phyloP scores from a whole-genome alignment of 768 basidiomycete species.

The Pleurotus ostreatus region DNA sequence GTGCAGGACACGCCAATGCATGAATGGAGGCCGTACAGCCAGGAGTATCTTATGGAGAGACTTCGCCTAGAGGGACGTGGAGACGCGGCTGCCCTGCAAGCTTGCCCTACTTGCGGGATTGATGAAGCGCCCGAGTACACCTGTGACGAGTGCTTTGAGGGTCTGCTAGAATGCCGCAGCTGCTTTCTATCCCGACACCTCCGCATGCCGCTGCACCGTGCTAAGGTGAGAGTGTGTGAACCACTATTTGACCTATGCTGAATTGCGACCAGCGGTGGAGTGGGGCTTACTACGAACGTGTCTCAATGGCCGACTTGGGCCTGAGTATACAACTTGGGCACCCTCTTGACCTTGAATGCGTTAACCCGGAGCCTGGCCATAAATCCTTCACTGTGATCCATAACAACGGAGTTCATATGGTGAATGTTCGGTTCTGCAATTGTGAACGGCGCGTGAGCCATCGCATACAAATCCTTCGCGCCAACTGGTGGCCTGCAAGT shows the following conservation, averaged over 20 bases:
- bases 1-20: no score
- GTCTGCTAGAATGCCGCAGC: no score
- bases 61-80: no score
- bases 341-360: neutral
- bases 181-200: no score
- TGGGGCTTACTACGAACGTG: neutral
- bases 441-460: slow-evolving; percentile 17
- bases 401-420: slow-evolving; percentile 22
- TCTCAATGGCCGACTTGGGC: neutral
- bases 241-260: neutral
- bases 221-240: no score
- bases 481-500: slow-evolving; percentile 26
- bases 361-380: neutral
- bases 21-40: no score
- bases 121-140: no score
- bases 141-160: no score
- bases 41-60: no score
- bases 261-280: neutral
- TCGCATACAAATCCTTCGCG: slow-evolving; percentile 23
- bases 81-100: no score
- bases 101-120: no score
- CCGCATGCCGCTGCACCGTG: no score
- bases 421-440: slow-evolving; percentile 24
- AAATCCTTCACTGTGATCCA: slow-evolving; percentile 21
- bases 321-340: slow-evolving; percentile 6